A percentile compares a stretch with the other conserved stretches of the same genome.
Conservation (phyloP, 768 basidiomycete species). For the Calocera cornea region DNA sequence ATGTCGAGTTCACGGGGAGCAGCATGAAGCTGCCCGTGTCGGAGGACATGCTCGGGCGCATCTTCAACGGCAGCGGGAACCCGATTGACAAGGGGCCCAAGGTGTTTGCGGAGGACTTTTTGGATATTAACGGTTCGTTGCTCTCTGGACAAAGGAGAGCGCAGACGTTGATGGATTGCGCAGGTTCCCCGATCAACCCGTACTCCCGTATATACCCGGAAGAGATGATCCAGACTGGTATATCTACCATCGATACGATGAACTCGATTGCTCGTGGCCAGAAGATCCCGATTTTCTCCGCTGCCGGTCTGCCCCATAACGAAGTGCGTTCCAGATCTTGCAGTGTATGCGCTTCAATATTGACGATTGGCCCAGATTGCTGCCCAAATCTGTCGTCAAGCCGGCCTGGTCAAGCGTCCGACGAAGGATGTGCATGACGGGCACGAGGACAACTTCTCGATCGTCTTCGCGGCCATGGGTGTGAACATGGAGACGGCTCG, state of each 20-base stretch:
- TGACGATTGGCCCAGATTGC: constrained; percentile 54
- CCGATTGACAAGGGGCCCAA: constrained; percentile 98
- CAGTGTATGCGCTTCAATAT: background rate
- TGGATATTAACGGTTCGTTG: constrained; percentile 89
- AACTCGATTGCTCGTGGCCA: constrained; percentile 99
- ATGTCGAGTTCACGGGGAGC: constrained; percentile 94
- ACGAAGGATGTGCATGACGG: constrained; percentile 97
- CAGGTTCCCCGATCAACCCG: constrained; percentile 95
- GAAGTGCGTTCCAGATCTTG: constrained; percentile 43
- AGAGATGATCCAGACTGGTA: constrained; percentile 99
- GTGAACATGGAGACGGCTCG: constrained; percentile 99
- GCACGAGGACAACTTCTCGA: constrained; percentile 99
- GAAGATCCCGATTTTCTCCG: constrained; percentile 99
- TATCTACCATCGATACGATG: constrained; percentile 95
- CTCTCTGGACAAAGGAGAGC: constrained; percentile 14
- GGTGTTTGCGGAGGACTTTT: constrained; percentile 97
- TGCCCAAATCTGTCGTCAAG: constrained; percentile 99
- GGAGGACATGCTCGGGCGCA: constrained; percentile 96
- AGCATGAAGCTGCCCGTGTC: constrained; percentile 99
- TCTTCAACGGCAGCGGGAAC: constrained; percentile 97
- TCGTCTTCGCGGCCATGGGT: constrained; percentile 99
- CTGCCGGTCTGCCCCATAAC: constrained; percentile 96
- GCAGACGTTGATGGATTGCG: constrained; percentile 6
- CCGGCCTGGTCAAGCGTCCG: constrained; percentile 90
- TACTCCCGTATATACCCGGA: constrained; percentile 98